phyloP scores from a whole-genome alignment of 2,329 filamentous ascomycete genomes.

The Fonsecaea monophora region DNA sequence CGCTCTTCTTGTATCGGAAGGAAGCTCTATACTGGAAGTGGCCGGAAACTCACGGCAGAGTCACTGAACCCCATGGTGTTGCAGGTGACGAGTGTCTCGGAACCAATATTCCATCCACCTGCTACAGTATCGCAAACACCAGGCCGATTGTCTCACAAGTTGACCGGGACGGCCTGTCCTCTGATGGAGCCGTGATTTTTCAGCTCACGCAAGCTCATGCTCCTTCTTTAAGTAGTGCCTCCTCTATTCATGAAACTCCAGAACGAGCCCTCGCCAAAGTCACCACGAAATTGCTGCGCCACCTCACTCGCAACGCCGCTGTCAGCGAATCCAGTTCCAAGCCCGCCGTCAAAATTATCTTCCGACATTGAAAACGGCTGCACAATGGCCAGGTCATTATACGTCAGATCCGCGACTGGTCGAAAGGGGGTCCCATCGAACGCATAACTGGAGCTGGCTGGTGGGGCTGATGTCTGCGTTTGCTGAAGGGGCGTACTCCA shows the following conservation, averaged over 20 bases:
- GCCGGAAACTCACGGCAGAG: background rate
- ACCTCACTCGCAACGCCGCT: conserved; percentile 2
- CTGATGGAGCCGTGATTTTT: too few relatives aligned
- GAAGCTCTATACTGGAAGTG: background rate
- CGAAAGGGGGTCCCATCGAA: conserved; percentile 19
- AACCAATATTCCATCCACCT: background rate
- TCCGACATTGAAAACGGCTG: conserved; percentile 8
- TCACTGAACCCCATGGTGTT: background rate
- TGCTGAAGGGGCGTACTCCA: conserved; percentile 16
- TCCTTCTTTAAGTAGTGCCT: conserved; percentile 1
- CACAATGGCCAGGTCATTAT: conserved; percentile 15
- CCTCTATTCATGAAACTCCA: conserved; percentile 17
- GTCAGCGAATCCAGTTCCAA: background rate
- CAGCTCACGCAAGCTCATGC: background rate
- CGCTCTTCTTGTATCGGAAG: too few relatives aligned
- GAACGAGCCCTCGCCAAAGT: conserved; percentile 20
- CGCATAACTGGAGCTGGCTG: conserved; percentile 3
- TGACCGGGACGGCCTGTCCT: background rate
- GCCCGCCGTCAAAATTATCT: conserved; percentile 1
- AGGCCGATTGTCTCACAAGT: background rate
- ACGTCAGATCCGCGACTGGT: conserved; percentile 19
- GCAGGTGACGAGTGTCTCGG: background rate
- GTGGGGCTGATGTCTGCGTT: background rate
- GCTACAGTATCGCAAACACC: background rate
- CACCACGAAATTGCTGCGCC: conserved; percentile 18